A percentile compares a stretch with the other conserved stretches of the same genome.
phyloP scores from a whole-genome alignment of 805 yeast genomes.

The Wickerhamiella dianesei region DNA sequence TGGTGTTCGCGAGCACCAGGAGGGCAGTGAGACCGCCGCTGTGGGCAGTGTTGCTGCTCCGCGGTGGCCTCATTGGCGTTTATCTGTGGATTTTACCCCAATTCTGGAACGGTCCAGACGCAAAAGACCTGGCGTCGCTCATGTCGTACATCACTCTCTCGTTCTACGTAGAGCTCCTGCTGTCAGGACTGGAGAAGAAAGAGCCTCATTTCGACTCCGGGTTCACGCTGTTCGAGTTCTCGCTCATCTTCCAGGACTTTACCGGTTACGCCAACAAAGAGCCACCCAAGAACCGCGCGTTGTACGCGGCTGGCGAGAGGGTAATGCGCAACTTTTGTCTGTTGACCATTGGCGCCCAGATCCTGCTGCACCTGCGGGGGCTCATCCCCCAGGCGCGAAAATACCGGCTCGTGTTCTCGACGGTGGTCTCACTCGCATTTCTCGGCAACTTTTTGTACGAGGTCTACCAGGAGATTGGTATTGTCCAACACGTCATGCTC shows the following conservation, averaged over 20 bases:
- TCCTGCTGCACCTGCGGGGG: not conserved
- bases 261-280: not conserved
- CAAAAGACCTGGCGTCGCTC: not conserved
- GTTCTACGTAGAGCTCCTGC: conserved; percentile 1
- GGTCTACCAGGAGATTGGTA: not conserved
- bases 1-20: not conserved
- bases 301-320: too few relatives aligned
- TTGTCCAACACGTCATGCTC: not conserved
- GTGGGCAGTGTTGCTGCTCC: not conserved
- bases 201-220: conserved; percentile 3
- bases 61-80: not conserved
- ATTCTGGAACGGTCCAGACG: too few relatives aligned
- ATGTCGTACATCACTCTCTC: not conserved
- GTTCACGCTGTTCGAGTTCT: conserved; percentile 1
- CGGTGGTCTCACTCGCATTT: not conserved
- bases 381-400: not conserved
- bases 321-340: not conserved
- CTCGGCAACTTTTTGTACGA: not conserved
- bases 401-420: conserved; percentile 1
- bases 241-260: conserved; percentile 1
- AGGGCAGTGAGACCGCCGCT: not conserved
- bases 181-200: not conserved
- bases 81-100: not conserved
- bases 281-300: too few relatives aligned
- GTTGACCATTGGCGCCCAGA: conserved; percentile 1